Conservation (phyloP, 2,329 filamentous ascomycete species). For the Penicillium sp. region DNA sequence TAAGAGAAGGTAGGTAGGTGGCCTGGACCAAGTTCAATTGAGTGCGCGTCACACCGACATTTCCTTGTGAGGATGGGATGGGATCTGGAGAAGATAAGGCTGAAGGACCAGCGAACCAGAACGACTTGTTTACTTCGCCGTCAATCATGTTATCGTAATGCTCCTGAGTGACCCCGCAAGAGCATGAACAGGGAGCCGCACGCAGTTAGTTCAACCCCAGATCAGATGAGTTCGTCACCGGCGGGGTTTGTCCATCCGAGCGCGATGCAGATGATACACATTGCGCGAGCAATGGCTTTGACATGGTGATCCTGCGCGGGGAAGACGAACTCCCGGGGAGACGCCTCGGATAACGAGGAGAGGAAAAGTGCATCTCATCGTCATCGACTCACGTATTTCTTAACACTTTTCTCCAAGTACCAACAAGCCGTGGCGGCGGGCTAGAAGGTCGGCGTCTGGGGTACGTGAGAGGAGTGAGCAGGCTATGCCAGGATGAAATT, state of each 20-base stretch:
- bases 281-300: background rate
- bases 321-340: background rate
- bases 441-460: conserved; percentile 11
- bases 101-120: background rate
- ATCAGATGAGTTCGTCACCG: conserved; percentile 8
- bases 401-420: conserved; percentile 9
- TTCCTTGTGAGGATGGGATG: conserved; percentile 3
- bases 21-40: background rate
- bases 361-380: conserved; percentile 5
- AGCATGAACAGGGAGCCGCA: conserved; percentile 17
- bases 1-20: background rate
- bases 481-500: background rate
- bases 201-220: conserved; percentile 16
- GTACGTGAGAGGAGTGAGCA: background rate
- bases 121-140: conserved; percentile 7
- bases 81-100: conserved; percentile 12
- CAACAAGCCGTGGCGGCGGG: conserved; percentile 10
- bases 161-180: conserved; percentile 11
- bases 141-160: conserved; percentile 6
- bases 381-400: background rate
- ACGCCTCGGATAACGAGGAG: background rate
- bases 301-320: conserved; percentile 14
- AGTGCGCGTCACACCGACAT: conserved; percentile 13
- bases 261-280: background rate
- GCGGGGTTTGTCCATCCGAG: conserved; percentile 8